These are phyloP conservation scores for Arctostaphylos glauca DNA, from an alignment of 148 eudicot genomes.

Conservation along the genomic window DNA sequence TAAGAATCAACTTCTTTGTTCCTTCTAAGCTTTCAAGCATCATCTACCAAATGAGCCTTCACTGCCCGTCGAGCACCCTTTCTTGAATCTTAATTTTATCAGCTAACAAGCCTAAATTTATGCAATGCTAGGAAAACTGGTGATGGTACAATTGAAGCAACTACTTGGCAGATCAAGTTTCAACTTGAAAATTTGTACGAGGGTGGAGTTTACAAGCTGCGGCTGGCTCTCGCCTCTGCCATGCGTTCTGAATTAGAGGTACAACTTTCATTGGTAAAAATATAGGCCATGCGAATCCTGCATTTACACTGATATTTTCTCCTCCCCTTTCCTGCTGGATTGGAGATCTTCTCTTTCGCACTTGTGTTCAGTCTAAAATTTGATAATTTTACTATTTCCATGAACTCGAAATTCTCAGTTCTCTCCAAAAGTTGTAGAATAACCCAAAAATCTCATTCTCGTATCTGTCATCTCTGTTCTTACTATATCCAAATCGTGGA, in stretches of 20 bases:
- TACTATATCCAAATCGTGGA: not conserved
- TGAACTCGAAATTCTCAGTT: too few relatives aligned
- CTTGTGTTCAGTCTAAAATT: too few relatives aligned
- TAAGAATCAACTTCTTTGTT: not conserved
- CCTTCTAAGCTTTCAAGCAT: not conserved
- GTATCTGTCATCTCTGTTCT: too few relatives aligned
- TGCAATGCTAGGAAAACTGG: conserved; percentile 35
- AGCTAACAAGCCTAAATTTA: not conserved
- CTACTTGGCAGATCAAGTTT: conserved; percentile 91
- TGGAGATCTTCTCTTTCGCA: too few relatives aligned
- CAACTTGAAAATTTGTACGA: conserved; percentile 44
- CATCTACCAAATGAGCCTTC: not conserved
- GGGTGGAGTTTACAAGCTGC: conserved; percentile 51
- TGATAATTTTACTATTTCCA: too few relatives aligned
- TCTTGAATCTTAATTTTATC: not conserved
- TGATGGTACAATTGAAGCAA: conserved; percentile 52
- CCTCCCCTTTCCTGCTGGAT: not conserved
- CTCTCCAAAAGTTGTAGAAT: too few relatives aligned
- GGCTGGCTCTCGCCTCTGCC: conserved; percentile 85
- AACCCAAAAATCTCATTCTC: too few relatives aligned
- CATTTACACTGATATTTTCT: not conserved
- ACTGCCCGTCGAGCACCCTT: not conserved
- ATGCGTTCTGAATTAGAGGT: conserved; percentile 67
- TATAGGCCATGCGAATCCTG: not conserved
- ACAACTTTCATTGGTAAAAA: not conserved